Conservation (phyloP, 371 early-diverging fungal genomes). For the Blastocladiella emersonii region DNA sequence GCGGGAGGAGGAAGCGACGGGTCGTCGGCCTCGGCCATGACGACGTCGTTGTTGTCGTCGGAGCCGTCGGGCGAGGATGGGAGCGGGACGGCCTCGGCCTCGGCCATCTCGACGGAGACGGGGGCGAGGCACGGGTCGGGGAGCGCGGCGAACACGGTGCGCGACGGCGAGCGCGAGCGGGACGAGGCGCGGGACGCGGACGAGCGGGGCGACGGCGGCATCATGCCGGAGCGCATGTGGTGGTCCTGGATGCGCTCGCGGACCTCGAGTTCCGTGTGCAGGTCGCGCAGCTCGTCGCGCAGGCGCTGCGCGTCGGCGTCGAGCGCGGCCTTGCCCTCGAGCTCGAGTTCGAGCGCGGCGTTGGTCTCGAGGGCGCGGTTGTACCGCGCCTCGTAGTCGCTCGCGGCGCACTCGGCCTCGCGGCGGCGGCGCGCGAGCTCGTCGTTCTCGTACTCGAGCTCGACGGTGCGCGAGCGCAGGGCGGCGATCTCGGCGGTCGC, state of each 20-base stretch:
- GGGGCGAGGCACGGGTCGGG: background rate
- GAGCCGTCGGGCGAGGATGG: too few species aligned
- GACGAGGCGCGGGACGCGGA: background rate
- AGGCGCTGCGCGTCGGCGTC: background rate
- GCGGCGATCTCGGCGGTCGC: background rate
- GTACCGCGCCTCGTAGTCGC: background rate
- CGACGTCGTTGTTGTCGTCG: too few species aligned
- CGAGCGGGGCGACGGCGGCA: background rate
- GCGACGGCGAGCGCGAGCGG: background rate
- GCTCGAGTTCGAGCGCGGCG: background rate
- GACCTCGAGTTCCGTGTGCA: background rate
- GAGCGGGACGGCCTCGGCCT: too few species aligned
- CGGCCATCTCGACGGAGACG: too few species aligned
- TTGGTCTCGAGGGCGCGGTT: background rate
- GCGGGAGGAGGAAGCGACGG: too few species aligned
- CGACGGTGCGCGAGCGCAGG: background rate
- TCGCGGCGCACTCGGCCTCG: background rate
- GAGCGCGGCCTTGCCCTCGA: background rate
- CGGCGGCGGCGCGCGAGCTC: background rate
- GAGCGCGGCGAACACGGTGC: background rate
- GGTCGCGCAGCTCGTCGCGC: background rate
- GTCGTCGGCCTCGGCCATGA: too few species aligned
- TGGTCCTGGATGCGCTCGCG: background rate
- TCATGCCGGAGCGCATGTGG: background rate
- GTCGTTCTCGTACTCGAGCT: background rate